Evolutionary conservation across 179 eudicot species (phyloP), one percentile per base, ranked within the genome.

Genomic region (Beta macrorhiza): DNA sequence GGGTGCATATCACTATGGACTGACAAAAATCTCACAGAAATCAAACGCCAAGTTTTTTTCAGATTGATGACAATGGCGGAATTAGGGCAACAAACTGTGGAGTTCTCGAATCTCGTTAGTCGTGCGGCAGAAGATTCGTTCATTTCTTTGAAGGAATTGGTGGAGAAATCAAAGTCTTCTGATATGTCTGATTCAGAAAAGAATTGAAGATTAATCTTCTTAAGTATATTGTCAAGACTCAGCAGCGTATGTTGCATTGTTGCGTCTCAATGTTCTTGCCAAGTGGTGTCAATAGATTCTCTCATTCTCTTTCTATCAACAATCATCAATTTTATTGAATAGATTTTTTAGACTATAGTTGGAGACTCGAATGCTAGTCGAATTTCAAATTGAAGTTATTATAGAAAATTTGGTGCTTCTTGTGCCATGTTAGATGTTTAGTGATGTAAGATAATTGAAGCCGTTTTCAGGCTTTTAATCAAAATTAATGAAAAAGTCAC

Each of bases 201-300:
- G n/a, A n/a, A n/a, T n/a, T n/a, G 90, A 96, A 94, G 91, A 91
- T 91, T 80, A 72, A 85, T 80, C 90, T 96, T 74, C 87, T 96
- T 12, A 96, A 94, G 92, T 96, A 85, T 83, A 84, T 96, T 75
- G 92, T 89, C 29, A 92, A 91, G 91, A 92, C 97, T 78, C 98
- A 94, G 85, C 99, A 96, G 85, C 97, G 99, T 32, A 92, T n/a
- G n/a, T n/a, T n/a, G n/a, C n/a, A n/a, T n/a, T 96, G 96, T 94
- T 96, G 65, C 92, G 98, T 0, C 97, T 96, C 76, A 91, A 91
- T 89, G 98, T 96, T 56, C 97, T 96, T 61, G 91, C 99, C 69
- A 92, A 92, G 82, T 96, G 99, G 97, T 94, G 98, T 81, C 94
- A 91, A 82, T 98, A 96, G 99, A 98, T 14, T 51, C 53, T 72